A percentile compares a stretch with the other conserved stretches of the same genome.
Conservation (phyloP, 1,284 basidiomycete genomes). For the Cutaneotrichosporon dermatis region DNA sequence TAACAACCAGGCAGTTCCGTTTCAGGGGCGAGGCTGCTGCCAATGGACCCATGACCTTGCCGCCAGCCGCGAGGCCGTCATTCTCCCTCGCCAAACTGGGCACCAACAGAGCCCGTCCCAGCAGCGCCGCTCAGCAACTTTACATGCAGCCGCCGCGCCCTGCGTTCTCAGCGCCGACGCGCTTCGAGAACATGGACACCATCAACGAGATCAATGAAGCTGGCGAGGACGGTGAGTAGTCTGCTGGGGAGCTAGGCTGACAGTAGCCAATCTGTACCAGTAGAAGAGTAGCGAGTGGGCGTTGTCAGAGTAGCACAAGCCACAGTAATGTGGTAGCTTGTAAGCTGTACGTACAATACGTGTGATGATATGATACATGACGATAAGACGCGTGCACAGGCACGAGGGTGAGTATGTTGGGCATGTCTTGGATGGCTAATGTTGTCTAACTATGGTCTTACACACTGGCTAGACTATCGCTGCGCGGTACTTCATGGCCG, state of each 20-base stretch:
- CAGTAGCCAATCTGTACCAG: background rate
- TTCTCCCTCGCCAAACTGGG: constrained; percentile 2
- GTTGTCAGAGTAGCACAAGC: too few relatives aligned
- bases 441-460: too few relatives aligned
- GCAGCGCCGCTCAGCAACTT: too few relatives aligned
- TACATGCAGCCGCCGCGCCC: background rate
- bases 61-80: background rate
- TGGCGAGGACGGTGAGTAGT: background rate
- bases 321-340: too few relatives aligned
- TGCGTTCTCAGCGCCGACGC: background rate
- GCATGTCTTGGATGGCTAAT: too few relatives aligned
- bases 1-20: constrained; percentile 3
- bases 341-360: too few relatives aligned
- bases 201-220: too few relatives aligned
- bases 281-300: background rate
- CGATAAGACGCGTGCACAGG: too few relatives aligned
- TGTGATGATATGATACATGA: too few relatives aligned
- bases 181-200: background rate
- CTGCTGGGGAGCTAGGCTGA: background rate
- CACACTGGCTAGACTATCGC: too few relatives aligned
- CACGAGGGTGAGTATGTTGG: too few relatives aligned
- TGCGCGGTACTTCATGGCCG: too few relatives aligned
- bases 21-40: background rate
- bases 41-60: background rate
- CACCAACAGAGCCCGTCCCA: background rate